Percentiles rank a stretch among this genome's conserved stretches.
phyloP scores from a whole-genome alignment of 495 filamentous ascomycete genomes.

The Haplographium delicatum region DNA sequence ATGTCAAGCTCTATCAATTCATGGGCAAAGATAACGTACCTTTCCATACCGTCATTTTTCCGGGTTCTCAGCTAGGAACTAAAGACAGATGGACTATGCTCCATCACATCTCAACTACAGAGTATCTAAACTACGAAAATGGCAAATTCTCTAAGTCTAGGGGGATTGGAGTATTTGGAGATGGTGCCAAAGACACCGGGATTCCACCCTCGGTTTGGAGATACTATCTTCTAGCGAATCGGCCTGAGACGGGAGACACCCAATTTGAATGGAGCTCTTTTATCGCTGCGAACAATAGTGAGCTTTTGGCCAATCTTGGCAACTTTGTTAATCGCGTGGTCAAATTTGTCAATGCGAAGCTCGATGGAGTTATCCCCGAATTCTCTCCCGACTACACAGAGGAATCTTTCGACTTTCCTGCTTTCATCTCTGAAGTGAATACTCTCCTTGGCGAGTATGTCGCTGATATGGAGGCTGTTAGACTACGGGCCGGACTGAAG shows the following conservation, averaged over 20 bases:
- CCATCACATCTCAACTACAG: constrained; percentile 82
- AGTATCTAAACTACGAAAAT: constrained; percentile 94
- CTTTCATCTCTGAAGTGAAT: constrained; percentile 50
- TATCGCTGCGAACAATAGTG: constrained; percentile 81
- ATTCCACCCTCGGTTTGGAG: constrained; percentile 84
- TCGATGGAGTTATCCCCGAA: constrained; percentile 65
- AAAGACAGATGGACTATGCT: constrained; percentile 85
- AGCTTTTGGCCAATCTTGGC: constrained; percentile 83
- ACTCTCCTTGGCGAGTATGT: constrained; percentile 61
- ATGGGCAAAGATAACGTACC: constrained; percentile 97
- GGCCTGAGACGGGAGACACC: constrained; percentile 83
- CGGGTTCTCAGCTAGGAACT: constrained; percentile 79
- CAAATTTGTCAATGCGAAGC: constrained; percentile 80
- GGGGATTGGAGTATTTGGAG: constrained; percentile 85
- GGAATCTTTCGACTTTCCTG: constrained; percentile 35
- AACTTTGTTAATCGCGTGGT: constrained; percentile 92
- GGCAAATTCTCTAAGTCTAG: constrained; percentile 95
- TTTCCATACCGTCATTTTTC: constrained; percentile 91
- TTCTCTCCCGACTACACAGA: constrained; percentile 54
- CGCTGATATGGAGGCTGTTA: constrained; percentile 65
- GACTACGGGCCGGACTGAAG: constrained; percentile 66
- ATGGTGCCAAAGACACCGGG: constrained; percentile 83
- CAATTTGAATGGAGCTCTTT: constrained; percentile 89
- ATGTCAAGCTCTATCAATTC: constrained; percentile 93
- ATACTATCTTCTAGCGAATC: constrained; percentile 83